These are phyloP conservation scores for Zarea fungicola DNA, from an alignment of 2,329 filamentous ascomycete species.

Conservation along the genomic window DNA sequence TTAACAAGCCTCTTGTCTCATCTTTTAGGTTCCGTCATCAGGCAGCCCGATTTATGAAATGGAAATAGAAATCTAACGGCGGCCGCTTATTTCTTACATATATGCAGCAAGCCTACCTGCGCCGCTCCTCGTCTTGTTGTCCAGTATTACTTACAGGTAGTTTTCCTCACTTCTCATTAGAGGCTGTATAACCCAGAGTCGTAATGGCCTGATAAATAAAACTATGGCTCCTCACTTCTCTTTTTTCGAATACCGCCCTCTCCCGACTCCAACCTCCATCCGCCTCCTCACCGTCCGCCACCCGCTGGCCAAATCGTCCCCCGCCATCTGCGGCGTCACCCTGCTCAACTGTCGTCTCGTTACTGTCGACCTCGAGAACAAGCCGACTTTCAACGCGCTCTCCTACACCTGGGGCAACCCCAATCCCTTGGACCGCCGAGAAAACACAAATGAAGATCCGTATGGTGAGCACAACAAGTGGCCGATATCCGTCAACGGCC, in stretches of 20 bases:
- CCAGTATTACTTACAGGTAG: too few species aligned
- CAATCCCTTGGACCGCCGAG: conserved; percentile 1
- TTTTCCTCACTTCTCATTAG: too few species aligned
- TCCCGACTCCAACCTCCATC: conserved; percentile 5
- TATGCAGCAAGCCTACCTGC: too few species aligned
- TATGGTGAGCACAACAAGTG: conserved; percentile 11
- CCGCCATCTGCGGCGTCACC: conserved; percentile 4
- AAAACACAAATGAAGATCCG: background rate
- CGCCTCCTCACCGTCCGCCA: conserved; percentile 9
- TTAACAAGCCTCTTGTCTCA: too few species aligned
- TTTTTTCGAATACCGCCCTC: background rate
- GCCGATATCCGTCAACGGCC: conserved; percentile 12
- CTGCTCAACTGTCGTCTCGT: conserved; percentile 9
- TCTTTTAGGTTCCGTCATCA: too few species aligned
- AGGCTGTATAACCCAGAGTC: too few species aligned
- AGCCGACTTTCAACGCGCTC: conserved; percentile 11
- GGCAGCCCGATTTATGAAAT: too few species aligned
- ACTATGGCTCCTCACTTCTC: background rate
- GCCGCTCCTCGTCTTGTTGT: too few species aligned
- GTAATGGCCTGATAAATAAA: too few species aligned
- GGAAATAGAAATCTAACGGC: too few species aligned
- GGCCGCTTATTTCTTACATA: too few species aligned
- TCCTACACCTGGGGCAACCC: conserved; percentile 16
- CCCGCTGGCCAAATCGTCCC: conserved; percentile 4
- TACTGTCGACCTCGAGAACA: conserved; percentile 9